Conservation (phyloP, 148 eudicot species). For the Diospyros lotus region DNA sequence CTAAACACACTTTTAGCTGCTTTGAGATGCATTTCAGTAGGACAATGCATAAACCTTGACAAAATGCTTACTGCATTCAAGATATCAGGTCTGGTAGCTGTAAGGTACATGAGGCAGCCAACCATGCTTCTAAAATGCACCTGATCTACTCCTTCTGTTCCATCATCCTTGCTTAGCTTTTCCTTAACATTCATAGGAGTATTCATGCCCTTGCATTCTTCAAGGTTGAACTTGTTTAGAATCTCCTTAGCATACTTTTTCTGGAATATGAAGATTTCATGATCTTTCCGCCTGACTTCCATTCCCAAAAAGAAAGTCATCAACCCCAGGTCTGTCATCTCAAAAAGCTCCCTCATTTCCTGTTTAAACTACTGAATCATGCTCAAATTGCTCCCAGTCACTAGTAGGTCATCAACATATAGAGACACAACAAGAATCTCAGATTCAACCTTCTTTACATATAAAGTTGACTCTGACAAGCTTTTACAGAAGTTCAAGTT, state of each 20-base stretch:
- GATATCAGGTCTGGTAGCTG: constrained; percentile 13
- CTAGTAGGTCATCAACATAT: neutral
- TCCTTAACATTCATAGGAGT: constrained; percentile 8
- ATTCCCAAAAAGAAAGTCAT: neutral
- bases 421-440: neutral
- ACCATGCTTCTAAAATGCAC: neutral
- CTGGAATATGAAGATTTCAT: constrained; percentile 9
- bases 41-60: constrained; percentile 8
- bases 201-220: neutral
- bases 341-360: neutral
- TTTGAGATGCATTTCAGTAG: constrained; percentile 2
- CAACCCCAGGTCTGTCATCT: no score
- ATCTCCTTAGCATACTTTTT: neutral
- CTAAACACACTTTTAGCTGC: constrained; percentile 3
- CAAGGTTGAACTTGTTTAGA: constrained; percentile 19
- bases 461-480: neutral
- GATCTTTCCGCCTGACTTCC: neutral
- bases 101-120: constrained; percentile 8
- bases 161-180: neutral
- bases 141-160: neutral
- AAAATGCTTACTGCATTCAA: constrained; percentile 9
- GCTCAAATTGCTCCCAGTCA: neutral
- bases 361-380: neutral
- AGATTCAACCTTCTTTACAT: neutral
- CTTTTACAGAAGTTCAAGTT: neutral